Evolutionary conservation across 768 basidiomycete species (phyloP), one percentile per base, ranked within the genome.

Genomic region (Agaricus subrufescens): DNA sequence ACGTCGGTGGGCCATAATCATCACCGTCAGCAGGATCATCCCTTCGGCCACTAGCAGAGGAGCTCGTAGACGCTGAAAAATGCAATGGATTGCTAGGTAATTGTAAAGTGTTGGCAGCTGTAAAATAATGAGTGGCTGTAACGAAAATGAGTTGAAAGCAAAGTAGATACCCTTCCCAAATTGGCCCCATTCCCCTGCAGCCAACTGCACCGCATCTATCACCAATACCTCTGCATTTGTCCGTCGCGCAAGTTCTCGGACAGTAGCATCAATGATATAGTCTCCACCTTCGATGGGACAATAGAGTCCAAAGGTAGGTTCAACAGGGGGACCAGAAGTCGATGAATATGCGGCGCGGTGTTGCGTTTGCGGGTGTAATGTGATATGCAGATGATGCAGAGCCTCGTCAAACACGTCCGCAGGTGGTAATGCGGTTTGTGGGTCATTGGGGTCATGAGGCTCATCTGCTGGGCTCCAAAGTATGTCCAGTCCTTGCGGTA

Each of bases 241-340:
- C 52, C 80, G 78, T 47, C 80, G 78, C 4, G 91, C 92, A 60
- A 95, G 71, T 66, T 91, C 89, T 39, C 79, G 76, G 10, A 96
- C 85, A 3, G 92, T 89, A 19, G 84, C 82, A 64, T 89, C 87
- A 23, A 94, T 77, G 25, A 94, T 78, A 66, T 89, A 85, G 59
- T 92, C 87, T 4, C 91, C 92, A 34, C 94, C 94, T 67, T 77
- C 80, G 57, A 92, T 86, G 5, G 94, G 95, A 60, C 89, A 92
- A 68, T 91, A 93, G 4, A 95, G 70, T 0, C 84, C 89, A n/a
- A 95, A 73, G 0, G 89, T 91, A 3, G 93, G 93, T 66, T 94
- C 92, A 30, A 82, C 63, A 0, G 81, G 78, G 27, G 82, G 74
- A 14, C 80, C 82, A 5, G 78, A 65, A 3, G 75, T 68, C 9